Percentiles rank a stretch among this genome's conserved stretches.
phyloP scores from a whole-genome alignment of 768 basidiomycete species.

The Coprinellus aureogranulatus region DNA sequence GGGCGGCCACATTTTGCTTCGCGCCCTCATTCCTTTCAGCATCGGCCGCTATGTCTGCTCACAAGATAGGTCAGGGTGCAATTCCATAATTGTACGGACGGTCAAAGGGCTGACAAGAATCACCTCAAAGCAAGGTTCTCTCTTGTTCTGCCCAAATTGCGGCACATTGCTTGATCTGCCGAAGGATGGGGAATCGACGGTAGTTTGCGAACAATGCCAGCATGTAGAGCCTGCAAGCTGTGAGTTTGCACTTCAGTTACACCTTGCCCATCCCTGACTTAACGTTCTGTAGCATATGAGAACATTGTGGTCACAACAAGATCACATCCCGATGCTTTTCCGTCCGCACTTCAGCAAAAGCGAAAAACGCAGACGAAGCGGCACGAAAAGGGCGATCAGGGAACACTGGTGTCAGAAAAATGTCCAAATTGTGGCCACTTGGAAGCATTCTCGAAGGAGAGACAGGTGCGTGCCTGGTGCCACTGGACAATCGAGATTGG shows the following conservation, averaged over 20 bases:
- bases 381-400: constrained; percentile 71
- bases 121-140: constrained; percentile 57
- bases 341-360: constrained; percentile 81
- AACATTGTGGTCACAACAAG: constrained; percentile 85
- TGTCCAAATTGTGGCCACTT: constrained; percentile 85
- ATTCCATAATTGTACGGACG: neutral
- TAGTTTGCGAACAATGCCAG: constrained; percentile 86
- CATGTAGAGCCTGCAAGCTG: constrained; percentile 86
- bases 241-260: no score
- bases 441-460: constrained; percentile 85
- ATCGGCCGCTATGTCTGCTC: constrained; percentile 13
- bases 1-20: neutral
- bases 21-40: no score
- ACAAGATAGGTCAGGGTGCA: constrained; percentile 40
- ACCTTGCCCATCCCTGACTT: no score
- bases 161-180: constrained; percentile 88
- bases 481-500: neutral
- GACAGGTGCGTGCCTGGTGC: constrained; percentile 59
- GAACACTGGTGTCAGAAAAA: constrained; percentile 66
- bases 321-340: constrained; percentile 93
- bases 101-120: neutral
- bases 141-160: constrained; percentile 92
- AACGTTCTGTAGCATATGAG: constrained; percentile 92
- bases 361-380: constrained; percentile 85
- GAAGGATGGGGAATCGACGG: constrained; percentile 64